Evolutionary conservation across 2,329 filamentous ascomycete species (phyloP).

Genomic region (Elsinoe arachidis): DNA sequence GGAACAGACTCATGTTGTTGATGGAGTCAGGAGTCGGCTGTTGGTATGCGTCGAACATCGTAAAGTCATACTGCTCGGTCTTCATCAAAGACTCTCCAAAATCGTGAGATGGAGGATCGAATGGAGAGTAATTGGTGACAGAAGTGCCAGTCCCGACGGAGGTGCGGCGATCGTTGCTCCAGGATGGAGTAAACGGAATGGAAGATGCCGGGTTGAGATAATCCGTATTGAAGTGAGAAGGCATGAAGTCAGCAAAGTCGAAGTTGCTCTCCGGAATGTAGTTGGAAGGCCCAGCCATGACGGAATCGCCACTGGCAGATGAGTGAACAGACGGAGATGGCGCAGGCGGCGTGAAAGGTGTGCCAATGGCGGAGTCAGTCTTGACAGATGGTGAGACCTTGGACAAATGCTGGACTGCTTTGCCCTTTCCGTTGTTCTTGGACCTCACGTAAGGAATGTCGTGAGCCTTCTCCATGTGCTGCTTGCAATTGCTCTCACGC

Average conservation of each 20-base stretch:
- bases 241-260: constrained; percentile 29
- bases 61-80: constrained; percentile 52
- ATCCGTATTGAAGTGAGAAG: constrained; percentile 22
- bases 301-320: constrained; percentile 21
- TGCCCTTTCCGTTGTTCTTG: constrained; percentile 77
- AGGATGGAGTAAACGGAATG: constrained; percentile 27
- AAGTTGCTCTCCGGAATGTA: constrained; percentile 23
- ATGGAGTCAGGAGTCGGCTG: constrained; percentile 20
- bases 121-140: constrained; percentile 33
- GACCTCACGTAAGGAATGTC: constrained; percentile 84
- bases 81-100: constrained; percentile 40
- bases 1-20: constrained; percentile 5
- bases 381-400: constrained; percentile 56
- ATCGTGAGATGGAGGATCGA: constrained; percentile 28
- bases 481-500: constrained; percentile 92
- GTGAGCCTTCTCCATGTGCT: constrained; percentile 97
- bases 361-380: constrained; percentile 40
- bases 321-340: constrained; percentile 36
- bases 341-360: constrained; percentile 26
- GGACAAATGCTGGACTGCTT: constrained; percentile 45
- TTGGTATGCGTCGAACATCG: constrained; percentile 32
- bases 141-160: constrained; percentile 18
- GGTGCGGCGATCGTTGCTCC: constrained; percentile 26
- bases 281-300: constrained; percentile 24
- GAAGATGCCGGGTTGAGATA: constrained; percentile 20